phyloP scores from a whole-genome alignment of 495 filamentous ascomycete species.

The Penicillium alfredii region DNA sequence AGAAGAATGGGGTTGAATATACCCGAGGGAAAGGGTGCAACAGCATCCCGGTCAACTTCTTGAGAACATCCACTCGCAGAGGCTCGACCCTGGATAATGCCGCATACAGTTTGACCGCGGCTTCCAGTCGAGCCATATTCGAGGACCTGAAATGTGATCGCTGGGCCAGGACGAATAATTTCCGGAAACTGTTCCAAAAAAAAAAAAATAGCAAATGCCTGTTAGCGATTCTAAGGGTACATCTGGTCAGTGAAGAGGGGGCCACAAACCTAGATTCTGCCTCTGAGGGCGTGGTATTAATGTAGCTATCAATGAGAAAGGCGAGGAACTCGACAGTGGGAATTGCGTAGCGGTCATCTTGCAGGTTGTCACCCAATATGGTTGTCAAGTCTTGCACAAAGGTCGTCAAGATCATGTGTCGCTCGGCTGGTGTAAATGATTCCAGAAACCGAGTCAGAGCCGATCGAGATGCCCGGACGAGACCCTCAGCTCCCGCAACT shows the following conservation, averaged over 20 bases:
- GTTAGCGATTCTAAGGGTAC: no score
- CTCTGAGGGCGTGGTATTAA: conserved; percentile 10
- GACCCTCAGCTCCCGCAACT: conserved; percentile 74
- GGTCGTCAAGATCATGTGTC: conserved; percentile 21
- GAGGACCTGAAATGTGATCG: conserved; percentile 76
- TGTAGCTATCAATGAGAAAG: conserved; percentile 58
- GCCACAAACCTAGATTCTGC: conserved; percentile 18
- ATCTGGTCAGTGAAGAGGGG: no score
- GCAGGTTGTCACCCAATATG: conserved; percentile 41
- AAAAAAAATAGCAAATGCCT: no score
- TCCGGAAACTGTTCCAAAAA: conserved; percentile 52
- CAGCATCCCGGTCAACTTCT: conserved; percentile 54
- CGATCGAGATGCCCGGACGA: conserved; percentile 66
- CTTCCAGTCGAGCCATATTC: conserved; percentile 71
- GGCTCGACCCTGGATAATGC: conserved; percentile 45
- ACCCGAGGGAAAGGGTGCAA: conserved; percentile 61
- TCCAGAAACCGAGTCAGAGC: conserved; percentile 53
- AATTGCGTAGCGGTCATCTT: conserved; percentile 64
- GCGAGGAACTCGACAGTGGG: conserved; percentile 69
- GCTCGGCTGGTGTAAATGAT: conserved; percentile 31
- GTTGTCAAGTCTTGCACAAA: conserved; percentile 39
- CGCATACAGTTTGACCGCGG: conserved; percentile 71
- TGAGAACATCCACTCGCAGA: conserved; percentile 40
- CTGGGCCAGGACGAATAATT: conserved; percentile 62
- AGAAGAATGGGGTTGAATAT: conserved; percentile 12